These are phyloP conservation scores for Monilinia aucupariae DNA, from an alignment of 2,329 filamentous ascomycete genomes.

Conservation along the genomic window DNA sequence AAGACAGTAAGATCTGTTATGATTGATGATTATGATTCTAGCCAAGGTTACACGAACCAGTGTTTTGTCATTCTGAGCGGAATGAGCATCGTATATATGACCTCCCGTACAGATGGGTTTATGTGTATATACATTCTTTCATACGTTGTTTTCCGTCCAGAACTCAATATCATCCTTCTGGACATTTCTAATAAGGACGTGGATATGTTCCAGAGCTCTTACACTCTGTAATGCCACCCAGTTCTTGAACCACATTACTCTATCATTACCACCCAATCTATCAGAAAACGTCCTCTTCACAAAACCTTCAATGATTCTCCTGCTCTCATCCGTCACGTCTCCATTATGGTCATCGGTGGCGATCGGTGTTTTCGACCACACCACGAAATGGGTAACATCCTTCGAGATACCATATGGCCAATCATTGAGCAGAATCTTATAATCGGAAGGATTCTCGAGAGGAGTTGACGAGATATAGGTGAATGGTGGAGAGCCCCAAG, in stretches of 20 bases:
- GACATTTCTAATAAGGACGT: conserved; percentile 61
- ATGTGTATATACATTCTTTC: not conserved
- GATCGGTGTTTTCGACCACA: conserved; percentile 84
- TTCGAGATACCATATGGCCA: conserved; percentile 80
- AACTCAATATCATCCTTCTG: conserved; percentile 46
- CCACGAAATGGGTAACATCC: conserved; percentile 72
- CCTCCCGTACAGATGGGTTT: not conserved
- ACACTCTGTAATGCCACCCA: conserved; percentile 87
- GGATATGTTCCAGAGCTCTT: conserved; percentile 81
- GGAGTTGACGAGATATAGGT: conserved; percentile 38
- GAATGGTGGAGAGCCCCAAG: conserved; percentile 58
- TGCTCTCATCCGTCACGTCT: conserved; percentile 64
- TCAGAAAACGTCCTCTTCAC: conserved; percentile 63
- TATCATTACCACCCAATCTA: conserved; percentile 45
- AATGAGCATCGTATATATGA: not conserved
- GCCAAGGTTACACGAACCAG: not conserved
- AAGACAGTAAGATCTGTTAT: conserved; percentile 19
- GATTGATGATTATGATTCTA: not conserved
- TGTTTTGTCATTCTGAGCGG: not conserved
- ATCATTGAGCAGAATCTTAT: conserved; percentile 76
- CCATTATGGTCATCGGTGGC: conserved; percentile 65
- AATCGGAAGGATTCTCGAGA: conserved; percentile 52
- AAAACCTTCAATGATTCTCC: conserved; percentile 60
- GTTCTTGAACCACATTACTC: conserved; percentile 86
- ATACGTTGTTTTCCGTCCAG: conserved; percentile 41